phyloP scores from a whole-genome alignment of 305 asterid species.

The Fraxinus ornus region DNA sequence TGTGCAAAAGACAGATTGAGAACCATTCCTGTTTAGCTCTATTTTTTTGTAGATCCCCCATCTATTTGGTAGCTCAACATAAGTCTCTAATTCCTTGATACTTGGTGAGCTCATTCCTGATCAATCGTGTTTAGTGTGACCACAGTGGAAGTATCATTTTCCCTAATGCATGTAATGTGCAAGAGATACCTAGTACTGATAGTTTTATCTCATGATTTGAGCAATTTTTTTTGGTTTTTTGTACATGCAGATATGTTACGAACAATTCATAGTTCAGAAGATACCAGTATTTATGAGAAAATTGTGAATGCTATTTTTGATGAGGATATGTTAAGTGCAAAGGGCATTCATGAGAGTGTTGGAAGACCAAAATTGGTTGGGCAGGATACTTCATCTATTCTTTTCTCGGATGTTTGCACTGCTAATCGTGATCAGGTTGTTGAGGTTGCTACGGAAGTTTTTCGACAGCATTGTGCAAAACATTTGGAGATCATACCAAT shows the following conservation, averaged over 20 bases:
- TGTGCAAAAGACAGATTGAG: not conserved
- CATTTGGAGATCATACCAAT: slow-evolving; percentile 81
- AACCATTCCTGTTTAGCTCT: not conserved
- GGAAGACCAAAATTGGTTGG: slow-evolving; percentile 53
- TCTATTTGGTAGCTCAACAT: not conserved
- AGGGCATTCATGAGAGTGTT: slow-evolving; percentile 50
- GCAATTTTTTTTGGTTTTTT: slow-evolving; percentile 23
- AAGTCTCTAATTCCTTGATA: not conserved
- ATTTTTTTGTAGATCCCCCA: not conserved
- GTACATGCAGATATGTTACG: slow-evolving; percentile 69
- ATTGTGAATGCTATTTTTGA: slow-evolving; percentile 76
- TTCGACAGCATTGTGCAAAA: slow-evolving; percentile 81
- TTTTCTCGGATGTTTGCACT: slow-evolving; percentile 65
- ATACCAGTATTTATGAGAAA: slow-evolving; percentile 69
- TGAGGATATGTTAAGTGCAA: slow-evolving; percentile 54
- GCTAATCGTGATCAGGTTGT: slow-evolving; percentile 60
- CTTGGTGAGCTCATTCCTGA: not conserved
- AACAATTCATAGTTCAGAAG: slow-evolving; percentile 83
- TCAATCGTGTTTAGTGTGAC: not conserved
- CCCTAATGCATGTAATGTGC: not conserved
- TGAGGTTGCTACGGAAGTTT: slow-evolving; percentile 63
- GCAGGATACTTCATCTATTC: slow-evolving; percentile 57
- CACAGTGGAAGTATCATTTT: not conserved
- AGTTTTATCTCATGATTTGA: slow-evolving; percentile 24
- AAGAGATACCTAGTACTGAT: slow-evolving; percentile 16